Conservation (phyloP, 2,329 filamentous ascomycete species). For the Stagonosporopsis tanaceti region DNA sequence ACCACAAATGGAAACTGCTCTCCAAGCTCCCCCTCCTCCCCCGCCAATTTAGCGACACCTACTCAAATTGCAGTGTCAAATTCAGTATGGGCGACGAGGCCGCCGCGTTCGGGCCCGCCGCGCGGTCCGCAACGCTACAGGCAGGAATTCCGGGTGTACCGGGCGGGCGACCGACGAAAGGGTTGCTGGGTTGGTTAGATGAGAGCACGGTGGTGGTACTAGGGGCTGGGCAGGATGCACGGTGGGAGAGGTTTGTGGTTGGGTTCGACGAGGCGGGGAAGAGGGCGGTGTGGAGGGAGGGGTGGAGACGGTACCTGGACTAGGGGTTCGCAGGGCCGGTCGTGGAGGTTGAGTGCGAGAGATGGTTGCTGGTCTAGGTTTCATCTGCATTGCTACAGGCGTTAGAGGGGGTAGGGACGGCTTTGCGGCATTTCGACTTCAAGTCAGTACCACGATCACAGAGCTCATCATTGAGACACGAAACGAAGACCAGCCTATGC, state of each 20-base stretch:
- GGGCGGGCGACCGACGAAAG: slow-evolving; percentile 73
- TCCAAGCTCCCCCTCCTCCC: slow-evolving; percentile 86
- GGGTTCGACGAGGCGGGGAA: slow-evolving; percentile 68
- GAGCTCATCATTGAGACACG: background rate
- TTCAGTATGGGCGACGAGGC: slow-evolving; percentile 86
- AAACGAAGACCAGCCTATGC: slow-evolving; percentile 11
- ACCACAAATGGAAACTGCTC: slow-evolving; percentile 80
- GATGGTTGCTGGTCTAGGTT: background rate
- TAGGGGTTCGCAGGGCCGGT: background rate
- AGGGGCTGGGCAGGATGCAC: slow-evolving; percentile 78
- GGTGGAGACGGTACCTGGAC: slow-evolving; percentile 81
- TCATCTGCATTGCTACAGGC: background rate
- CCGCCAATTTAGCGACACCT: slow-evolving; percentile 85
- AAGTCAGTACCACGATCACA: background rate
- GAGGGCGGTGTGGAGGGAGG: slow-evolving; percentile 72
- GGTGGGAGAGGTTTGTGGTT: slow-evolving; percentile 81
- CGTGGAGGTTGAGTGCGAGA: background rate
- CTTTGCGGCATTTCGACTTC: background rate
- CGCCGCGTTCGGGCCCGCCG: slow-evolving; percentile 36
- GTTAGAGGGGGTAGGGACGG: background rate
- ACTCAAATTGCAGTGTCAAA: slow-evolving; percentile 80
- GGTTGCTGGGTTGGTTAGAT: slow-evolving; percentile 82
- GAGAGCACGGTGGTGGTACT: slow-evolving; percentile 78
- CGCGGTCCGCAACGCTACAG: slow-evolving; percentile 48
- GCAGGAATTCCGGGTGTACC: slow-evolving; percentile 62